phyloP scores from a whole-genome alignment of 352 stramenopile genomes.

The Globisporangium spiculum region DNA sequence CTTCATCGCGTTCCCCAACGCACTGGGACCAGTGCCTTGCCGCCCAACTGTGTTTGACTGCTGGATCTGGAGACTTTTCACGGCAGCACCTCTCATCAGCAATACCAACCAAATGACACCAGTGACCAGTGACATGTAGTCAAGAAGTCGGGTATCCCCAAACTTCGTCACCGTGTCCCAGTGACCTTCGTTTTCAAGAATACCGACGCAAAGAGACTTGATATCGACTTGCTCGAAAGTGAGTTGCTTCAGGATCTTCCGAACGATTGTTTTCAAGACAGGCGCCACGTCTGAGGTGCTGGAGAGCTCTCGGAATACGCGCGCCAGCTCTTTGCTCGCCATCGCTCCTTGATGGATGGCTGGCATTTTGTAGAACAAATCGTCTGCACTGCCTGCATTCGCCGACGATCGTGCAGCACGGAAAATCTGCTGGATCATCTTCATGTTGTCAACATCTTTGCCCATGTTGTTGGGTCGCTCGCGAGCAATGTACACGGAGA shows the following conservation, averaged over 20 bases:
- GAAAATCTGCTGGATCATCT: constrained; percentile 88
- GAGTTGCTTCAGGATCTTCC: constrained; percentile 80
- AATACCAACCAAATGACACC: constrained; percentile 75
- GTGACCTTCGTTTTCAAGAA: constrained; percentile 73
- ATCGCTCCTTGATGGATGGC: constrained; percentile 50
- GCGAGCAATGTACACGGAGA: constrained; percentile 68
- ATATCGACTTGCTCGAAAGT: constrained; percentile 84
- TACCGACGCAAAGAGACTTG: constrained; percentile 71
- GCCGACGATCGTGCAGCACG: constrained; percentile 42
- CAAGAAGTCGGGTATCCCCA: constrained; percentile 59
- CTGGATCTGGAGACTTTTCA: constrained; percentile 87
- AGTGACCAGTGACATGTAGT: constrained; percentile 80
- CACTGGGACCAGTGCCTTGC: constrained; percentile 29
- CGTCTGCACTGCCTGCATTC: constrained; percentile 32
- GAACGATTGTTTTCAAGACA: constrained; percentile 82
- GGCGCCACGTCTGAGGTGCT: constrained; percentile 68
- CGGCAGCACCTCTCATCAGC: constrained; percentile 69
- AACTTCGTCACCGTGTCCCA: constrained; percentile 63
- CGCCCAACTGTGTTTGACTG: constrained; percentile 49
- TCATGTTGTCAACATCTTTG: constrained; percentile 88
- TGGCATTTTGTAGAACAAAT: constrained; percentile 58
- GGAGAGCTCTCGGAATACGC: constrained; percentile 81
- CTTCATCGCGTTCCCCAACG: constrained; percentile 43
- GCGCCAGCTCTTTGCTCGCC: constrained; percentile 70
- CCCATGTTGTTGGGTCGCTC: constrained; percentile 82